Conservation (phyloP, 768 basidiomycete species). For the Sutorius australiensis region DNA sequence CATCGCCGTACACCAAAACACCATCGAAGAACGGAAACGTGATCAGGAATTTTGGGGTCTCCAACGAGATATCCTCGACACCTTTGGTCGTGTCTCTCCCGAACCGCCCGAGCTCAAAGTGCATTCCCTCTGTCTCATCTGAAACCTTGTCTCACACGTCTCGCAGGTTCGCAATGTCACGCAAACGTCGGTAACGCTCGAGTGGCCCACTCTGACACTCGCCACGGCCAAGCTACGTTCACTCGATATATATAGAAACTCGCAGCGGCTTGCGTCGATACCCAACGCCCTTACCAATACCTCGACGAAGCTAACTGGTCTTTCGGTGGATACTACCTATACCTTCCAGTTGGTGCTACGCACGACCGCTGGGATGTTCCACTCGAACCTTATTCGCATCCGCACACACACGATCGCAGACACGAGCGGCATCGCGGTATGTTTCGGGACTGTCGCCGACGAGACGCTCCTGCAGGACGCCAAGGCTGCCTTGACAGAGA, state of each 20-base stretch:
- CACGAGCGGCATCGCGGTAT: constrained; percentile 91
- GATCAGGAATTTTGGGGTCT: constrained; percentile 81
- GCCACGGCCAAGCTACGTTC: constrained; percentile 85
- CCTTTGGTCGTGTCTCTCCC: constrained; percentile 68
- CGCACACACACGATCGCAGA: constrained; percentile 93
- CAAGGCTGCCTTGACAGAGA: constrained; percentile 74
- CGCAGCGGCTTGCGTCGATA: constrained; percentile 81
- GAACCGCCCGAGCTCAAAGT: constrained; percentile 73
- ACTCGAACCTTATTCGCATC: constrained; percentile 77
- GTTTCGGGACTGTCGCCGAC: constrained; percentile 90
- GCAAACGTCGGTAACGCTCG: constrained; percentile 93
- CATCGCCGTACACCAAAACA: constrained; percentile 90
- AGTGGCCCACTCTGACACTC: constrained; percentile 86
- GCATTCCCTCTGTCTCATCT: constrained; percentile 15
- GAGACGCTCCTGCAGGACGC: constrained; percentile 71
- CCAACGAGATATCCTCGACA: constrained; percentile 73
- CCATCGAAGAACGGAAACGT: constrained; percentile 76
- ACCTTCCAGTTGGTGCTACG: constrained; percentile 91
- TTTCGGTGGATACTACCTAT: constrained; percentile 81
- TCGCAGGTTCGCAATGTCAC: constrained; percentile 84
- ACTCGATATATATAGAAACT: constrained; percentile 91
- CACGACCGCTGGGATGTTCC: constrained; percentile 88
- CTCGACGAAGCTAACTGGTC: constrained; percentile 81
- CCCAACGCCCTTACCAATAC: constrained; percentile 80
- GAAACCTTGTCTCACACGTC: background rate